Base-by-base conservation (phyloP, 1,139 yeast genomes). In the Candida dubliniensis region DNA sequence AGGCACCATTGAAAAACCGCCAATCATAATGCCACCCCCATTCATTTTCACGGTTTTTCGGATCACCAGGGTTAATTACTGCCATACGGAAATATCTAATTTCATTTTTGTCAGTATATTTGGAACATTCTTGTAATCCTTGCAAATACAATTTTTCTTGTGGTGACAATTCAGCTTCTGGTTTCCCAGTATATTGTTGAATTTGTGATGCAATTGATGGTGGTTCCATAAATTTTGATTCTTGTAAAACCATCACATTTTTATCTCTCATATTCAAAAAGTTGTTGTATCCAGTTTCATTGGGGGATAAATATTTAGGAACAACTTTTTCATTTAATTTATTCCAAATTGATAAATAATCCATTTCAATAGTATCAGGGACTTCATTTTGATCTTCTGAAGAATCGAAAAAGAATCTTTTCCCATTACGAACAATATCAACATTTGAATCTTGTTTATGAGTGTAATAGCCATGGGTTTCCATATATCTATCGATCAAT, bases 1-100 rank as follows among this genome's bases (percentile, higher is more conserved):
- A 56, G 2, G 69, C 71, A 2, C 70, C 71, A 43, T 61, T 61
- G 57, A 68, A 68, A 45, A 67, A 68, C 35, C 72, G 59, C 74
- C 74, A 68, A 47, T 68, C 74, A 49, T 67, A 67, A 51, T 66
- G 70, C 53, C 53, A 51, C 3, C 54, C 54, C 42, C 70, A 63
- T 49, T 67, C 74, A 37, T 59, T 53, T 34, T 59, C 61, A 34
- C 58, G 49, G 44, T 58, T 59, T 18, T 59, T 54, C 10, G 54
- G 52, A 47, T 61, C 63, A 46, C 57, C 60, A 40, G 52, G 58
- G 49, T 56, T 44, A 47, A 56, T 61, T 36, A 52, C 55, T 3
- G 75, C 69, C 63, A 67, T 59, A 46, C 66, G 61, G 52, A 66
- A 70, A 48, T 70, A 69, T 3, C 63, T 56, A 11, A 59, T 56